Evolutionary conservation across 2,329 filamentous ascomycete genomes (phyloP).

Genomic region (Pestalotiopsis sp.): DNA sequence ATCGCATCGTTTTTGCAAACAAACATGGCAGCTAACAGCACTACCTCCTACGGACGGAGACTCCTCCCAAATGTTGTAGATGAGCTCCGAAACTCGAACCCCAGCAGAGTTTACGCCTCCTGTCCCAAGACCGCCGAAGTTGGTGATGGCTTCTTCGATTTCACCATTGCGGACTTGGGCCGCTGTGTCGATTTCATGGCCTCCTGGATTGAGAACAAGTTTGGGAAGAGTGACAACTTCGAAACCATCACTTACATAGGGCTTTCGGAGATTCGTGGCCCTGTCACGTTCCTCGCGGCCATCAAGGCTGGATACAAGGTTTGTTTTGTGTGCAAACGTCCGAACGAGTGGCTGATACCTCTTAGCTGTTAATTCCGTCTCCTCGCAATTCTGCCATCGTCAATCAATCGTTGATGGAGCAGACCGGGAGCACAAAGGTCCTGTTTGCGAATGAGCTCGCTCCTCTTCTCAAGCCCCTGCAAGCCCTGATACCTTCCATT

Average conservation of each 20-base stretch:
- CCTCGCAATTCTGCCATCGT: slow-evolving; percentile 16
- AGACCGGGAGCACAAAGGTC: slow-evolving; percentile 15
- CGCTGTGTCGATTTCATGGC: slow-evolving; percentile 26
- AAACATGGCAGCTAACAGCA: not conserved
- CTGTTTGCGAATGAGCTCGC: slow-evolving; percentile 13
- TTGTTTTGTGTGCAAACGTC: not conserved
- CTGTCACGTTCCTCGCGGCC: slow-evolving; percentile 31
- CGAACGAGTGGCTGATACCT: not conserved
- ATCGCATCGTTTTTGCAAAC: too few species aligned
- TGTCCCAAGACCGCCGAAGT: slow-evolving; percentile 16
- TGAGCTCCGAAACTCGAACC: slow-evolving; percentile 13
- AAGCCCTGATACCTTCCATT: not conserved
- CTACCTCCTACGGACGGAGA: slow-evolving; percentile 16
- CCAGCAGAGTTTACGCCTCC: slow-evolving; percentile 15
- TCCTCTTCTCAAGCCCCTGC: not conserved
- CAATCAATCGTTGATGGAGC: slow-evolving; percentile 17
- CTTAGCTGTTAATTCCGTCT: slow-evolving; percentile 18
- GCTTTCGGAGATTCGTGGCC: slow-evolving; percentile 30
- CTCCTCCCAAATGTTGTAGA: slow-evolving; percentile 15
- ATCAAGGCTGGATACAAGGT: slow-evolving; percentile 38
- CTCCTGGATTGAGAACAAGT: slow-evolving; percentile 23
- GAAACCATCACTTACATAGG: slow-evolving; percentile 25
- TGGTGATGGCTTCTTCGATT: slow-evolving; percentile 16
- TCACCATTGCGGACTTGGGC: slow-evolving; percentile 18
- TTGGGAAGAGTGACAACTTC: slow-evolving; percentile 21